These are phyloP conservation scores for Closterium sp. DNA, from an alignment of 139 green algal species.

Conservation along the genomic window DNA sequence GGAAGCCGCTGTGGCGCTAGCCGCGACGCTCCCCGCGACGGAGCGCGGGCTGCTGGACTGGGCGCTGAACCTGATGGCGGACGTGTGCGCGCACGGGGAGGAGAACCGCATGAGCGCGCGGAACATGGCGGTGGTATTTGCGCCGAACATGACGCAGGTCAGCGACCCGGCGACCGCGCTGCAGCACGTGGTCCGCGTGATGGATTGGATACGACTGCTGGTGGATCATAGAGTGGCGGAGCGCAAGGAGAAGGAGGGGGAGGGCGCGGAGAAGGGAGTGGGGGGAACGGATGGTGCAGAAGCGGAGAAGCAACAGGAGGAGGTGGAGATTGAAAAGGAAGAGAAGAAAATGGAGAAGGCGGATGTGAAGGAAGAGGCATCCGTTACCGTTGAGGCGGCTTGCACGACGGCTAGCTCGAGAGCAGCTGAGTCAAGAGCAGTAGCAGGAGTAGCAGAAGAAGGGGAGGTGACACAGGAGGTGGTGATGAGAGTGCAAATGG, in stretches of 20 bases:
- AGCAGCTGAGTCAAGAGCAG: neutral
- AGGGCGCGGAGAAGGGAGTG: neutral
- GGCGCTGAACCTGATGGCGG: conserved; percentile 16
- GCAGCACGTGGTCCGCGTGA: neutral
- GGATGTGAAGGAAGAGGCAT: neutral
- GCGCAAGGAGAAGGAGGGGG: neutral
- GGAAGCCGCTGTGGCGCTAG: neutral
- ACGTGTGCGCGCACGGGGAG: conserved; percentile 1
- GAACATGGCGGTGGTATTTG: conserved; percentile 27
- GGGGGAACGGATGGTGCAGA: neutral
- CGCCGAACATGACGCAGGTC: conserved; percentile 17
- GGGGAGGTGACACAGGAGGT: neutral
- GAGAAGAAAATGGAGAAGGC: neutral
- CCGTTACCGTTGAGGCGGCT: neutral
- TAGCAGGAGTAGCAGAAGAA: neutral
- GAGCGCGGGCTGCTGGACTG: conserved; percentile 17
- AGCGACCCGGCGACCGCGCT: neutral
- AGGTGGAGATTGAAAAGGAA: neutral
- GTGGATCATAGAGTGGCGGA: neutral
- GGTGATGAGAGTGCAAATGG: neutral
- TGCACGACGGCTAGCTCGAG: neutral
- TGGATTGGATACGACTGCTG: neutral
- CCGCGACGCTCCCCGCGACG: neutral
- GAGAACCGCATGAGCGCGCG: conserved; percentile 13
- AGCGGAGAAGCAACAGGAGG: neutral